These are phyloP conservation scores for Prunella vulgaris DNA, from an alignment of 257 asterid genomes.

Conservation along the genomic window DNA sequence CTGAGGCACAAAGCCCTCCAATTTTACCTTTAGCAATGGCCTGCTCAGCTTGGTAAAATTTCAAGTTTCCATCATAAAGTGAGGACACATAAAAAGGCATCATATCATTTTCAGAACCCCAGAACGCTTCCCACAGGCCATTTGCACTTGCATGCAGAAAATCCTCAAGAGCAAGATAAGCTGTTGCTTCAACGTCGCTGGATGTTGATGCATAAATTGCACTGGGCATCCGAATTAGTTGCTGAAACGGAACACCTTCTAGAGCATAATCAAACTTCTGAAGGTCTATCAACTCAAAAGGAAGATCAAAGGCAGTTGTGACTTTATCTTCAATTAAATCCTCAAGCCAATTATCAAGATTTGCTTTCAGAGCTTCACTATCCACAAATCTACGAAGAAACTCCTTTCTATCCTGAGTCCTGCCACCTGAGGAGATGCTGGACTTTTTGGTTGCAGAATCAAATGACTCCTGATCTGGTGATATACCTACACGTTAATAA, in stretches of 20 bases:
- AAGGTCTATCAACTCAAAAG: slow-evolving; percentile 90
- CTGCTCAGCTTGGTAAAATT: slow-evolving; percentile 80
- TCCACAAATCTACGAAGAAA: slow-evolving; percentile 81
- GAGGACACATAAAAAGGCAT: slow-evolving; percentile 85
- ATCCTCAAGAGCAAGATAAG: slow-evolving; percentile 93
- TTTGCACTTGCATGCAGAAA: slow-evolving; percentile 73
- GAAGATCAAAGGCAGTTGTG: slow-evolving; percentile 50
- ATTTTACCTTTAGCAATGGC: slow-evolving; percentile 78
- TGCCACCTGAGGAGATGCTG: slow-evolving; percentile 66
- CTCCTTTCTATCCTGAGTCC: slow-evolving; percentile 65
- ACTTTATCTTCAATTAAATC: slow-evolving; percentile 37
- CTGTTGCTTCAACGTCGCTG: slow-evolving; percentile 56
- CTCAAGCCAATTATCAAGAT: slow-evolving; percentile 58
- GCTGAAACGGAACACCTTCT: slow-evolving; percentile 86
- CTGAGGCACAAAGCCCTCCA: slow-evolving; percentile 81
- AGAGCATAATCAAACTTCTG: slow-evolving; percentile 93
- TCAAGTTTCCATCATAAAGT: slow-evolving; percentile 52
- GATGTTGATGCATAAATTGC: slow-evolving; percentile 73
- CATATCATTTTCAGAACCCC: slow-evolving; percentile 60
- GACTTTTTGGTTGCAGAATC: slow-evolving; percentile 75
- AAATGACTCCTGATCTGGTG: slow-evolving; percentile 69
- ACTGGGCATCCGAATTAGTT: slow-evolving; percentile 89
- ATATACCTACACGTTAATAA: slow-evolving; percentile 42
- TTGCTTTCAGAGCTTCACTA: slow-evolving; percentile 45
- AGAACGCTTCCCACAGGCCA: slow-evolving; percentile 92